Evolutionary conservation across 108 stramenopile genomes (phyloP), one percentile per base, ranked within the genome.

Genomic region (Cyclotella sp.): DNA sequence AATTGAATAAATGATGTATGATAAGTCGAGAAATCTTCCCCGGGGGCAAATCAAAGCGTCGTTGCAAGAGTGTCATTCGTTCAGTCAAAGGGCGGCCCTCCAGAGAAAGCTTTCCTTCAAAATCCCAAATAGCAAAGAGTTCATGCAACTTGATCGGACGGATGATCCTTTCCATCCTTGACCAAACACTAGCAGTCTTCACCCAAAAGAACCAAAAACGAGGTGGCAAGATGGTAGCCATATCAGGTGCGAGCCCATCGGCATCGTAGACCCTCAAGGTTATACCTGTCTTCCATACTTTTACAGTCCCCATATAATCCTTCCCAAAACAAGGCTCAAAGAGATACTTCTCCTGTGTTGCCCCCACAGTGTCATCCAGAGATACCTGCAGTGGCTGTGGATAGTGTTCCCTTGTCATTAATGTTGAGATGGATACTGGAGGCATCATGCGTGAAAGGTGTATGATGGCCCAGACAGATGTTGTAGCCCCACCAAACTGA

Each of bases 71-170:
- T 18, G n/a, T 7, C 46, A 26, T 21, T 4, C 10, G 2, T 19
- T 47, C 7, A 3, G 49, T 7, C 8, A 5, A 8, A 29, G 66
- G 16, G 47, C 11, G 21, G 27, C 14, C 46, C 3, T 29, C 10
- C 4, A 5, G 9, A 16, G 42, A 19, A 22, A 68, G 27, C 43
- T 68, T 68, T 13, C 49, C 66, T 51, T 68, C 66, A 27, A 45
- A 68, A 22, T 68, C 66, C 66, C 66, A 68, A 49, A 68, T 68
- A 11, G 66, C 24, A 68, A 29, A 30, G 1, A 68, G 66, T 51
- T 68, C 49, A 24, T 68, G 43, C 9, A 52, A 5, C 10, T 13
- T 10, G 16, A 68, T 28, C 14, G n/a, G 40, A 14, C 46, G 6
- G 6, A 68, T 41, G 26, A n/a, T n/a, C 24, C 12, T 24, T 42